phyloP scores from a whole-genome alignment of 2,329 filamentous ascomycete genomes.

The Rutstroemia sp. region DNA sequence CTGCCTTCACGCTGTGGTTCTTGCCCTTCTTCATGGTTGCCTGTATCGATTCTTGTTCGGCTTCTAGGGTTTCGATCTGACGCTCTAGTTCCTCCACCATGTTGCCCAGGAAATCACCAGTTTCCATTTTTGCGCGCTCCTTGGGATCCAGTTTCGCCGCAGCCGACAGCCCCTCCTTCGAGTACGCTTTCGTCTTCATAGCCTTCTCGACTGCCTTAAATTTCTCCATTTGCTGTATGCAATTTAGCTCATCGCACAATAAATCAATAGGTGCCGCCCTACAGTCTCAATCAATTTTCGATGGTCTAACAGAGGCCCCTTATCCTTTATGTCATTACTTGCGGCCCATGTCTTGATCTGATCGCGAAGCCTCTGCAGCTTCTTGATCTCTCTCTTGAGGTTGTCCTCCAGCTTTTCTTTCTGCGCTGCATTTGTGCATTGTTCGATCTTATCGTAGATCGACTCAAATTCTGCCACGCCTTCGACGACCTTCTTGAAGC shows the following conservation, averaged over 20 bases:
- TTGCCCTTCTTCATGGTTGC: conserved; percentile 93
- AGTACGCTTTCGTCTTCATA: conserved; percentile 99
- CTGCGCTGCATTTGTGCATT: conserved; percentile 85
- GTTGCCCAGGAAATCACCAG: conserved; percentile 74
- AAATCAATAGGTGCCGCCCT: conserved; percentile 13
- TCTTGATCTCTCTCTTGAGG: conserved; percentile 99
- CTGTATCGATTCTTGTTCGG: conserved; percentile 79
- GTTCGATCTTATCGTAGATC: conserved; percentile 97
- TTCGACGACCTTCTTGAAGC: conserved; percentile 97
- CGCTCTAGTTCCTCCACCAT: conserved; percentile 91
- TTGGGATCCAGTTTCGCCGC: conserved; percentile 94
- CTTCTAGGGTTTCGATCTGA: conserved; percentile 88
- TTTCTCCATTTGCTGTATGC: conserved; percentile 87
- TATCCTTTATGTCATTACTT: conserved; percentile 99
- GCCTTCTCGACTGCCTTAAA: conserved; percentile 99
- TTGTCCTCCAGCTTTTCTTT: conserved; percentile 98
- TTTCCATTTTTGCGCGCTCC: conserved; percentile 88
- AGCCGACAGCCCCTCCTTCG: conserved; percentile 90
- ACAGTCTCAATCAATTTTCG: conserved; percentile 97
- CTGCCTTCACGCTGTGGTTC: conserved; percentile 73
- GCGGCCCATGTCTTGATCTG: conserved; percentile 99
- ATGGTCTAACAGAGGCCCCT: conserved; percentile 88
- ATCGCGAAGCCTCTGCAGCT: conserved; percentile 91
- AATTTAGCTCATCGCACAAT: conserved; percentile 20
- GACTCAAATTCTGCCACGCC: conserved; percentile 86